Base-by-base conservation (phyloP, 352 stramenopile genomes). In the Phytophthora idaei region DNA sequence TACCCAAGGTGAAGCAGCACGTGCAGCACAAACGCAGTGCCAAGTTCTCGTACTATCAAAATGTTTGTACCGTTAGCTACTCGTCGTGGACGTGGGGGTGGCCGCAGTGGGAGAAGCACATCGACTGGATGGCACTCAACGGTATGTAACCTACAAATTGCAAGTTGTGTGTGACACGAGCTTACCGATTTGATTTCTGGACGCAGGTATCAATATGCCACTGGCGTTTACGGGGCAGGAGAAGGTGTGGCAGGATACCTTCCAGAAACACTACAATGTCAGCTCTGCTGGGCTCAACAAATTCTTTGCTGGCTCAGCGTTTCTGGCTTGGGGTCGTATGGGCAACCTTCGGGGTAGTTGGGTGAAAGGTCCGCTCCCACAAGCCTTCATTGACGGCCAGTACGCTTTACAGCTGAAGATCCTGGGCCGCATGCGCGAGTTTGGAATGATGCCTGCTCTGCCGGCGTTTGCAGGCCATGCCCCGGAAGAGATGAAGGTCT, bases 81-180 rank as follows among this genome's bases (percentile, higher is more conserved):
- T 95, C 86, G 42, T 90, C 89, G 49, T 95, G 90, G 75, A 83
- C 81, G 47, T 97, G 93, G 87, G 81, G 87, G 17, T 97, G 89
- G 86, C 29, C 67, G n/a, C 74, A 93, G 61, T 98, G 93, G 93
- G 86, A 97, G 70, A 72, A 76, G 3, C 90, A 97, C 71, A 91
- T 98, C 59, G 92, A 98, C 77, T 97, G 91, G 90, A 95, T 97
- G 83, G 90, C 90, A 14, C 69, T 98, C n/a, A 96, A 94, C 49
- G 92, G 85, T 85, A n/a, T 32, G 47, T 41, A 32, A 21, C 9
- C 34, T 46, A 5, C 10, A 28, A 6, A 14, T 9, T 7, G 29
- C 12, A 15, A 42, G 15, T 36, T 37, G 10, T 28, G 37, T 10
- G 11, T 52, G 41, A 52, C 6, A 46, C 7, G 29, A 47, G 31